Evolutionary conservation across 2,329 filamentous ascomycete species (phyloP).

Genomic region (Fusarium haematococcum): DNA sequence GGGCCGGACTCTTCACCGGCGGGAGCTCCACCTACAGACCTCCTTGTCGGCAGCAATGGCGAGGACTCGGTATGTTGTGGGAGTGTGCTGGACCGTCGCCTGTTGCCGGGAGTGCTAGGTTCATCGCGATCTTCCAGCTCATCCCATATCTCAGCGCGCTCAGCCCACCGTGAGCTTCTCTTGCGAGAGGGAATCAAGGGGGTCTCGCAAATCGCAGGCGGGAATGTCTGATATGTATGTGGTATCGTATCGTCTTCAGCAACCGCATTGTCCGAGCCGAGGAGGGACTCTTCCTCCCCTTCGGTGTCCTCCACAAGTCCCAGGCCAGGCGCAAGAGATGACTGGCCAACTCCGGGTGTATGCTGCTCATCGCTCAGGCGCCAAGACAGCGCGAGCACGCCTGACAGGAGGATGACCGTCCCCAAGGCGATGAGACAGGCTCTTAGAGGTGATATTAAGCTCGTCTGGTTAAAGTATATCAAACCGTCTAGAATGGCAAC

Average conservation of each 20-base stretch:
- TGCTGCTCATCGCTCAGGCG: constrained; percentile 84
- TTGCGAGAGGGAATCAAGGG: constrained; percentile 57
- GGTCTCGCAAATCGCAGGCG: constrained; percentile 52
- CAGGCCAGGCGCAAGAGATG: constrained; percentile 83
- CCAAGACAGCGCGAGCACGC: constrained; percentile 94
- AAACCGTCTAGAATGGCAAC: constrained; percentile 96
- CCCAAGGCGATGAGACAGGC: constrained; percentile 87
- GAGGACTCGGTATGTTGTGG: constrained; percentile 56
- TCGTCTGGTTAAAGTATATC: constrained; percentile 94
- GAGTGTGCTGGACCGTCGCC: constrained; percentile 63
- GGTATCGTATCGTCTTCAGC: constrained; percentile 56
- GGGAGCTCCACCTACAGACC: constrained; percentile 47
- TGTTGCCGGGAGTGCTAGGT: constrained; percentile 53
- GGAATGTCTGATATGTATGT: constrained; percentile 62
- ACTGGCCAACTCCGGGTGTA: constrained; percentile 70
- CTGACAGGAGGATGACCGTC: constrained; percentile 85
- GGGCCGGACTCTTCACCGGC: constrained; percentile 43
- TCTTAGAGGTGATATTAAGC: constrained; percentile 79
- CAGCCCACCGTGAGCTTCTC: constrained; percentile 68
- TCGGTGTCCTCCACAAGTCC: constrained; percentile 80
- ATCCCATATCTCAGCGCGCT: constrained; percentile 86
- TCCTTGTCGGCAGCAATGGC: constrained; percentile 52
- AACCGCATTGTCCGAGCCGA: constrained; percentile 59
- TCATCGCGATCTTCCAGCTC: constrained; percentile 82
- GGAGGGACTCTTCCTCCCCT: constrained; percentile 68